Percentiles rank a stretch among this genome's conserved stretches.
Evolutionary conservation across 805 yeast genomes (phyloP).

Genomic region (Ogataea saltuana): DNA sequence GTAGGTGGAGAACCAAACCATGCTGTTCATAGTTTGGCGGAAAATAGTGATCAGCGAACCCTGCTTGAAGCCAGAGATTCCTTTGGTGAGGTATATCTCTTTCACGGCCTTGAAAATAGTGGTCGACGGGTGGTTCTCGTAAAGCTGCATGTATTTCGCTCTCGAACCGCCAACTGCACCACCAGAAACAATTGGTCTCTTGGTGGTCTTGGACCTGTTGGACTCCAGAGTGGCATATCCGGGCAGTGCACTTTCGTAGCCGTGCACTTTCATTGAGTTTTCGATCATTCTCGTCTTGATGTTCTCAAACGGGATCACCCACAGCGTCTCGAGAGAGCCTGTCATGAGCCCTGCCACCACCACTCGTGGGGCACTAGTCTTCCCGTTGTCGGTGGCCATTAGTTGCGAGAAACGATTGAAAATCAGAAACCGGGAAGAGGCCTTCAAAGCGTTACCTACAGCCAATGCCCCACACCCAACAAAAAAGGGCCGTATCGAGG

Average conservation of each 20-base stretch:
- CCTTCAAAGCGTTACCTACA: constrained; percentile 71
- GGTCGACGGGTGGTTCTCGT: constrained; percentile 55
- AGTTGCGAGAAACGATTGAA: constrained; percentile 75
- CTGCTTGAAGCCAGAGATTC: constrained; percentile 74
- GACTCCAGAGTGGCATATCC: constrained; percentile 22
- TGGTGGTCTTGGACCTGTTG: constrained; percentile 22
- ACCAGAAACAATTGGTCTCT: constrained; percentile 13
- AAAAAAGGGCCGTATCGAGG: constrained; percentile 35
- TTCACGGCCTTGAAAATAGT: constrained; percentile 52
- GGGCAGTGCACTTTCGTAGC: constrained; percentile 30
- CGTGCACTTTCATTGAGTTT: constrained; percentile 46
- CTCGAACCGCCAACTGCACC: constrained; percentile 7
- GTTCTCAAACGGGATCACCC: constrained; percentile 90
- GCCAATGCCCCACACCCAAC: constrained; percentile 77
- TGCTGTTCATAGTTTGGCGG: constrained; percentile 76
- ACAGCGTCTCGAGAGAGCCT: constrained; percentile 77
- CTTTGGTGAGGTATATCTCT: constrained; percentile 73
- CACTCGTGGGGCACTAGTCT: constrained; percentile 74
- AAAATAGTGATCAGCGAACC: constrained; percentile 82
- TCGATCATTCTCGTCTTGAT: constrained; percentile 81
- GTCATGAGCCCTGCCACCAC: constrained; percentile 84
- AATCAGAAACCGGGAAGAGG: constrained; percentile 68
- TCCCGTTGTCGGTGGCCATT: constrained; percentile 58
- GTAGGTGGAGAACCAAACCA: constrained; percentile 82
- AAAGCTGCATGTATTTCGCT: constrained; percentile 30